Base-by-base conservation (phyloP, 2,329 filamentous ascomycete species). In the Nigrospora sphaerica region DNA sequence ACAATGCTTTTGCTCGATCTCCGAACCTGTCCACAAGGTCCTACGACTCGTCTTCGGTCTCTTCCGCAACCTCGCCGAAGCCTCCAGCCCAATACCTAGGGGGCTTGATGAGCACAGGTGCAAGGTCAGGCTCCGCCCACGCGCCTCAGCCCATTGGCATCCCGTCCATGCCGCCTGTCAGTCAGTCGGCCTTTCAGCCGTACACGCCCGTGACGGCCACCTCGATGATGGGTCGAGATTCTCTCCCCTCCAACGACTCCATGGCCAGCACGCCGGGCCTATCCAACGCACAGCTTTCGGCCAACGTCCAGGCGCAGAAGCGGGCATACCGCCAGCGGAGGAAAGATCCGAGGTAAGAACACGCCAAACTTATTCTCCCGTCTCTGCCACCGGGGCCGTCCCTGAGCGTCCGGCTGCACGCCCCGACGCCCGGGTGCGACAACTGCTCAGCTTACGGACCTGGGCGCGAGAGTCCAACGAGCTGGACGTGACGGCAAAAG, bases 321-420 rank as follows among this genome's bases (percentile, higher is more conserved):
- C 77, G 93, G 61, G 92, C 93, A 3, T 98, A 97, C 70, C 83
- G 93, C 19, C 93, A 98, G 65, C 77, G 93, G 54, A 80, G 93
- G 56, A 98, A 98, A 63, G 93, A 98, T 59, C 93, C 93, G 1
- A 97, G 59, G 59, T 62, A 57, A 45, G 58, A 58, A 46, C 41
- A 46, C 83, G 54, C 86, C 81, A 57, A 81, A 86, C 66, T 28
- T 28, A 9, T 28, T 28, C 23, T 28, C 23, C 23, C 23, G 10
- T 28, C 23, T 28, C 23, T 28, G 23, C 23, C 23, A 28, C 23
- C 23, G 7, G 23, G 7, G 4, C 23, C 23, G 4, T 9, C 23
- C 23, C 23, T 28, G 23, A 28, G 23, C 23, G 82, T 60, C 71
- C 81, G 35, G n/a, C 18, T 11, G 14, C 11, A 7, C 14, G 6